A percentile compares a stretch with the other conserved stretches of the same genome.
These are phyloP conservation scores for Tritrichomonas musculus DNA, from an alignment of 208 protist genomes.

Conservation along the genomic window DNA sequence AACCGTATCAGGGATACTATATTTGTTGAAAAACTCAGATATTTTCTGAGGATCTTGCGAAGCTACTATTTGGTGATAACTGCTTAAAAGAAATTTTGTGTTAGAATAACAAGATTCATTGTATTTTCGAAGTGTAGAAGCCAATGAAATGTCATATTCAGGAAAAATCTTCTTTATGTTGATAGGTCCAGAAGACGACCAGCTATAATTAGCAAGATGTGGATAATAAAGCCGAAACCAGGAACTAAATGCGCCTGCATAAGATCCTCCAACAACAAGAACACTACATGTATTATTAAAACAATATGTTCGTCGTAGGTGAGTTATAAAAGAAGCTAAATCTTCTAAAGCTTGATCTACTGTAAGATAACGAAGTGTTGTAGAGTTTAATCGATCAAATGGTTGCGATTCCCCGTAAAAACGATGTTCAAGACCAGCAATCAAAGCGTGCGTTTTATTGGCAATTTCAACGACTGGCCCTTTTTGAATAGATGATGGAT, in stretches of 20 bases:
- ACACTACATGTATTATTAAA: not conserved
- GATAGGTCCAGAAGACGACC: not conserved
- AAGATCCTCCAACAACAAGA: not conserved
- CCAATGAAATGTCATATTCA: not conserved
- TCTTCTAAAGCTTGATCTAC: conserved; percentile 20
- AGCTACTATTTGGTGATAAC: no score
- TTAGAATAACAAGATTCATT: no score
- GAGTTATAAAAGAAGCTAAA: not conserved
- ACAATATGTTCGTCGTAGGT: not conserved
- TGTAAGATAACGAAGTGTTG: not conserved
- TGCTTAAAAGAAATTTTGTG: no score
- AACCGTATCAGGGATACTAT: no score
- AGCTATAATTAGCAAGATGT: not conserved
- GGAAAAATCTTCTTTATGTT: not conserved
- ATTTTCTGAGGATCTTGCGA: no score
- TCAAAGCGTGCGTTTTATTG: not conserved
- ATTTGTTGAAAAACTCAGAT: no score
- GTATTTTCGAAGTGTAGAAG: not conserved
- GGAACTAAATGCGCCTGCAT: not conserved
- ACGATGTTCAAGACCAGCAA: not conserved
- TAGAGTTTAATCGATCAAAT: no score
- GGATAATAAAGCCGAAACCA: not conserved
- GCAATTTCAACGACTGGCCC: not conserved
- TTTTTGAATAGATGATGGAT: not conserved
- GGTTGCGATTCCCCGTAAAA: not conserved